Conservation (phyloP, 2,329 filamentous ascomycete species). For the Neofusicoccum umdonicola region DNA sequence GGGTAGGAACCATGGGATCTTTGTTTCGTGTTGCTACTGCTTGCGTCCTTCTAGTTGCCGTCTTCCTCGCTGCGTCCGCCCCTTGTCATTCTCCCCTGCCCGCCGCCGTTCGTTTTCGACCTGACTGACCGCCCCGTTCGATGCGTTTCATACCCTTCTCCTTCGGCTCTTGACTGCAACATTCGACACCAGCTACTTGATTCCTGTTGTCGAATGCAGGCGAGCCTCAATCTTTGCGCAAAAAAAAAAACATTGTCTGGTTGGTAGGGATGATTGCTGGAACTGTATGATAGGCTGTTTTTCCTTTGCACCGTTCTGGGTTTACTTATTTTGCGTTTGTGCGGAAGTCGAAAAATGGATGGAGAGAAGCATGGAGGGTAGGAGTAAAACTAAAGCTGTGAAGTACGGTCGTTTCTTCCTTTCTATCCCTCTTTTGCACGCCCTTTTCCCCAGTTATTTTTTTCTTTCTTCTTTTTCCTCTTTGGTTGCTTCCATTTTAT, state of each 20-base stretch:
- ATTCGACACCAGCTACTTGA: neutral
- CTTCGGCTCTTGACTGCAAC: neutral
- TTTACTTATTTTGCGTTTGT: neutral
- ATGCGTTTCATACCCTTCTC: neutral
- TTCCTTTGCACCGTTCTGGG: neutral
- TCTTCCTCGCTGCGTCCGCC: neutral
- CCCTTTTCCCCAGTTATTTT: neutral
- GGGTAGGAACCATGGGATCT: neutral
- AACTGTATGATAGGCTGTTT: neutral
- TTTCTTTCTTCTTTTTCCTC: neutral
- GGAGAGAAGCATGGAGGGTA: neutral
- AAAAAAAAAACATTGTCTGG: neutral
- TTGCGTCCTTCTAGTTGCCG: neutral
- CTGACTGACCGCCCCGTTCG: neutral
- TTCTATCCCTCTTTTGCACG: neutral
- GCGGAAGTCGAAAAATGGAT: neutral
- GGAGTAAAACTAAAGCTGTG: neutral
- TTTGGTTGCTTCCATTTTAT: neutral
- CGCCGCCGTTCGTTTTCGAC: neutral
- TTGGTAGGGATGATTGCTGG: neutral
- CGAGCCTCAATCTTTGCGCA: neutral
- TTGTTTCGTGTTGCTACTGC: slow-evolving; percentile 8
- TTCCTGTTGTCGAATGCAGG: neutral
- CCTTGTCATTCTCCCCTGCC: neutral
- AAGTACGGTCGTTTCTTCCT: neutral